A percentile compares a stretch with the other conserved stretches of the same genome.
Conservation (phyloP, 164 flowering plant genomes). For the grape (Vitis vinifera) region ASM3070453v1 NC_081823.1:3274001-3274500, state of each 20-base stretch:
- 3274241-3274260: background rate
- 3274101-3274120: too few species aligned
- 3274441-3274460: too few species aligned
- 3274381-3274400: background rate
- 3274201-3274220: too few species aligned
- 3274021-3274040: too few species aligned
- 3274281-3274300: slow-evolving; percentile 37
- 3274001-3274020: too few species aligned
- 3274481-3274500: background rate
- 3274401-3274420: background rate
- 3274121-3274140: too few species aligned
- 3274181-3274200: background rate
- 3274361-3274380: background rate
- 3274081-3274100: too few species aligned
- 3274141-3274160: too few species aligned
- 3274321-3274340: slow-evolving; percentile 47
- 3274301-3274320: slow-evolving; percentile 60
- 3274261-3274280: background rate
- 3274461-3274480: too few species aligned
- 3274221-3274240: background rate
- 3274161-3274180: slow-evolving; percentile 21
- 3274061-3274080: too few species aligned
- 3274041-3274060: too few species aligned
- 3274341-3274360: slow-evolving; percentile 50
- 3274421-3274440: background rate